Conservation (phyloP, 805 yeast genomes). For the Hanseniaspora hatyaiensis region DNA sequence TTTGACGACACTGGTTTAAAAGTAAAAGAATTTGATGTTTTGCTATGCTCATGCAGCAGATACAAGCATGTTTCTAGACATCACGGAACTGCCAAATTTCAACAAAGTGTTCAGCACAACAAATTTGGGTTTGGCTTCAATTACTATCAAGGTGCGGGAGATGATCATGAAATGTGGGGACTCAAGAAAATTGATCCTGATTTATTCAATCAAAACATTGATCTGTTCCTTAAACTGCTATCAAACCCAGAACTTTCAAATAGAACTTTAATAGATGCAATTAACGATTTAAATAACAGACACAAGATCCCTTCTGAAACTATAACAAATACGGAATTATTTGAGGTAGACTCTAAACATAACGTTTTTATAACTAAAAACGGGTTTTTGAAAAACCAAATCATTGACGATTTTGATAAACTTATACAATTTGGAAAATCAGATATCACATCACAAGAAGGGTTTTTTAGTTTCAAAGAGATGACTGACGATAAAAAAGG, state of each 20-base stretch:
- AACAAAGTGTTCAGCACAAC: neutral
- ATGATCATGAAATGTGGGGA: constrained; percentile 85
- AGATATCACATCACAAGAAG: neutral
- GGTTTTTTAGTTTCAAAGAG: neutral
- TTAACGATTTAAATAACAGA: neutral
- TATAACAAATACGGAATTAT: neutral
- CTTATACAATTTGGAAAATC: neutral
- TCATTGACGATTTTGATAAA: neutral
- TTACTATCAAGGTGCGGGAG: constrained; percentile 89
- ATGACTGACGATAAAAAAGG: constrained; percentile 14
- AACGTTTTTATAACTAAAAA: constrained; percentile 4
- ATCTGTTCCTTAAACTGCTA: neutral
- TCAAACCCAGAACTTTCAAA: neutral
- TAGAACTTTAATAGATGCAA: neutral
- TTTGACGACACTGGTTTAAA: too few relatives aligned
- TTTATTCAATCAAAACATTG: constrained; percentile 44
- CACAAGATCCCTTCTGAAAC: neutral
- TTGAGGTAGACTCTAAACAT: neutral
- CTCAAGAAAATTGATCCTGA: constrained; percentile 39
- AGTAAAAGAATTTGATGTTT: neutral
- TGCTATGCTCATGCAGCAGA: constrained; percentile 7
- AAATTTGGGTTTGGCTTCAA: constrained; percentile 26
- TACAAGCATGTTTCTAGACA: constrained; percentile 10
- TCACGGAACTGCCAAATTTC: constrained; percentile 4
- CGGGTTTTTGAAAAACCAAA: neutral